Base-by-base conservation (phyloP, 2,329 filamentous ascomycete genomes). In the Aspergillus intermedius region DNA sequence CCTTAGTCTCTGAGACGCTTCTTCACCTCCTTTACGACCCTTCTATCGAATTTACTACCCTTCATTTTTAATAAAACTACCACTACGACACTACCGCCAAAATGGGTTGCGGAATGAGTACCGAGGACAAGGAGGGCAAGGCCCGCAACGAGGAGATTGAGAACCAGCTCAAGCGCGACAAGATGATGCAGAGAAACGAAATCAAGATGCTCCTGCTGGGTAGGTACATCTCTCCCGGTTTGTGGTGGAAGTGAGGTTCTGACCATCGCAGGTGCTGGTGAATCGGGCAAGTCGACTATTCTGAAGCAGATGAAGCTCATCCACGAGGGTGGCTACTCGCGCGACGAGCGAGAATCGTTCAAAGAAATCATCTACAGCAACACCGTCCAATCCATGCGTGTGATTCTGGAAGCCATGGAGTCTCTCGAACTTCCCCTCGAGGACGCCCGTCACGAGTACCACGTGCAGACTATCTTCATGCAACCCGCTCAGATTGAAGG, bases 71-170 rank as follows among this genome's bases (percentile, higher is more conserved):
- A 46, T 19, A 21, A 40, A 12, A 22, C 37, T 8, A 40, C 10
- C 10, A 13, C 37, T 22, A 21, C 21, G 21, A 43, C 41, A 25
- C 25, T 4, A 60, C 72, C 74, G 77, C 70, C 86, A 90, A 79
- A 66, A 98, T 98, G 93, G 93, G 93, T 84, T 98, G 93, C 74
- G 91, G 91, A 76, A 95, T 96, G 89, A 97, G 91, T 74, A 95
- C 93, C 69, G 93, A 97, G 79, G 93, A 97, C 78, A 96, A 96
- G 86, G 93, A 97, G 90, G 91, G 93, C 77, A 97, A 96, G 88
- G 88, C 90, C 79, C 86, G 93, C 64, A 97, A 98, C 72, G 93
- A 98, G 81, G 91, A 97, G 83, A 98, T 98, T 68, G 93, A 98
- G 77, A 97, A 96, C 73, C 91, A 97, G 79, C 79, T 97, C 70